A percentile compares a stretch with the other conserved stretches of the same genome.
These are phyloP conservation scores for Chytriomyces hyalinus DNA, from an alignment of 192 early-diverging fungal genomes.

Conservation along the genomic window DNA sequence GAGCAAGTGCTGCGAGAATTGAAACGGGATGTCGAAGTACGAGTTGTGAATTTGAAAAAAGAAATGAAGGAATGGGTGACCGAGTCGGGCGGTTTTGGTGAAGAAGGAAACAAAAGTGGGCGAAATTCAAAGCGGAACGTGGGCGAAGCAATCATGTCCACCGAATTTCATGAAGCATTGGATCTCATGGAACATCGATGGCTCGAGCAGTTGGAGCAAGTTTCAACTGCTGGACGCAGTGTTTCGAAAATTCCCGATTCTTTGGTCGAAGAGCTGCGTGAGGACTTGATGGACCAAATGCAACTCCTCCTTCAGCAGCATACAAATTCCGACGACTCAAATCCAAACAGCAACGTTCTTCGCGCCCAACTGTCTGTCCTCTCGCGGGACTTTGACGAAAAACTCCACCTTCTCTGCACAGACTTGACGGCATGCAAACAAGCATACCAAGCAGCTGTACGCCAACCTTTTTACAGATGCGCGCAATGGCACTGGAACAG, in stretches of 20 bases:
- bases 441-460: conserved; percentile 33
- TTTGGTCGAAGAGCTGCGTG: neutral
- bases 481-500: conserved; percentile 60
- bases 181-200: conserved; percentile 5
- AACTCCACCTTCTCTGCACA: conserved; percentile 52
- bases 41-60: conserved; percentile 16
- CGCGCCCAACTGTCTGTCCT: conserved; percentile 17
- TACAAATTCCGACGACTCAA: neutral
- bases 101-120: neutral
- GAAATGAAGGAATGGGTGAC: conserved; percentile 15
- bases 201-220: neutral
- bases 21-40: conserved; percentile 19
- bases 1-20: conserved; percentile 14
- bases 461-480: conserved; percentile 48
- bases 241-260: conserved; percentile 1
- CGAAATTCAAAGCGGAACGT: neutral
- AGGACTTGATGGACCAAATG: conserved; percentile 13
- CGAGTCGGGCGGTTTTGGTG: neutral
- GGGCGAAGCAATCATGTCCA: neutral
- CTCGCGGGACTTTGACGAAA: conserved; percentile 58
- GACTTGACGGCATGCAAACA: conserved; percentile 53
- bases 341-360: neutral
- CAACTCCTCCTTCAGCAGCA: conserved; percentile 1
- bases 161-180: conserved; percentile 7
- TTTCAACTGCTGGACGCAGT: neutral